Percentiles rank a stretch among this genome's conserved stretches.
Conservation (phyloP, 176 grass and related monocot species). For the Thalia dealbata region DNA sequence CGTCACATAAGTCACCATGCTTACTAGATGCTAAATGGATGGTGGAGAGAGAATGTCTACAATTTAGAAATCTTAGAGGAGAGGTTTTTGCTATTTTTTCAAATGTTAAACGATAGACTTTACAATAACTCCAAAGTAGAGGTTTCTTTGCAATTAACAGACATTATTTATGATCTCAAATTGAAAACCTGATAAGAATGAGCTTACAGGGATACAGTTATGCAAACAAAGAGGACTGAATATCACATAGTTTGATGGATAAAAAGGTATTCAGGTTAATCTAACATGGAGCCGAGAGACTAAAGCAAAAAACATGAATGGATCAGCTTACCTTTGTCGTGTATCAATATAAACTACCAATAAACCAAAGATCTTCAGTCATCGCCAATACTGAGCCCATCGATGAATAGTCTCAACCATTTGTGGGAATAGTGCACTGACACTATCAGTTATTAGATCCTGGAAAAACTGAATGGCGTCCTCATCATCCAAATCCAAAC, state of each 20-base stretch:
- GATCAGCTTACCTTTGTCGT: background rate
- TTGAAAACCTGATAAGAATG: background rate
- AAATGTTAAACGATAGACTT: too few relatives aligned
- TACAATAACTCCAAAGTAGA: too few relatives aligned
- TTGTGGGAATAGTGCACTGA: slow-evolving; percentile 93
- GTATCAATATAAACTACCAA: background rate
- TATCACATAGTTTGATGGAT: background rate
- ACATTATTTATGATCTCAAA: too few relatives aligned
- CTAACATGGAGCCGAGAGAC: background rate
- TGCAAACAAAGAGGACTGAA: background rate
- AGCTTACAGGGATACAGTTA: background rate
- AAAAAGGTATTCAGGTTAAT: background rate
- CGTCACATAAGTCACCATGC: too few relatives aligned
- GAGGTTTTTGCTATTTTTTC: too few relatives aligned
- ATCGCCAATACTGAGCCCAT: slow-evolving; percentile 97
- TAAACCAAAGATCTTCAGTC: background rate
- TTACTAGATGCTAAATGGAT: too few relatives aligned
- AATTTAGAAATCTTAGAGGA: too few relatives aligned
- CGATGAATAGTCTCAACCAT: slow-evolving; percentile 99
- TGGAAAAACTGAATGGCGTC: slow-evolving; percentile 98
- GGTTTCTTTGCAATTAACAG: too few relatives aligned
- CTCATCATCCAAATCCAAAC: slow-evolving; percentile 89
- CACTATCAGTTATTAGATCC: slow-evolving; percentile 90
- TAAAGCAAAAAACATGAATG: background rate
- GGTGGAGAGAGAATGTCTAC: too few relatives aligned